These are phyloP conservation scores for Bolboschoenoplectus hybrid DNA, from an alignment of 202 grass and related monocot species.

Conservation along the genomic window DNA sequence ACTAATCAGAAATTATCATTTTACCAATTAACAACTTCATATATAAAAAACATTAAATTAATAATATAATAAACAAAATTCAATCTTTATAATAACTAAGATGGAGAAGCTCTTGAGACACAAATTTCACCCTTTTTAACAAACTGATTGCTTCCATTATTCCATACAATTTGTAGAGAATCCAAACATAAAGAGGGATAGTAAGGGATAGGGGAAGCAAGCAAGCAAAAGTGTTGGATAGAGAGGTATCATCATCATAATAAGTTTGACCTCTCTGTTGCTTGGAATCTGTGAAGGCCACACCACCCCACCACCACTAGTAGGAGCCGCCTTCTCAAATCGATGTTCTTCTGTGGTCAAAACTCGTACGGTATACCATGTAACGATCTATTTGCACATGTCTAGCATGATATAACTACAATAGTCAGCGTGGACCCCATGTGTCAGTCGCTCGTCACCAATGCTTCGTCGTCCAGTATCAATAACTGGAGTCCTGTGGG, in stretches of 20 bases:
- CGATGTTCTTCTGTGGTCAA: background rate
- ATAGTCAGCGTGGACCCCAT: background rate
- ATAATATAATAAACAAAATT: too few relatives aligned
- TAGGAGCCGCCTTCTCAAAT: background rate
- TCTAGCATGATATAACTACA: background rate
- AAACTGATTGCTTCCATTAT: too few relatives aligned
- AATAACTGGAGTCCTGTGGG: background rate
- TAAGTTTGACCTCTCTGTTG: background rate
- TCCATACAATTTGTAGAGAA: too few relatives aligned
- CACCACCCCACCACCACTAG: background rate
- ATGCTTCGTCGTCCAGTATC: background rate
- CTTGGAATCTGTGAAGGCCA: constrained; percentile 3
- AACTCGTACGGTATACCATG: background rate
- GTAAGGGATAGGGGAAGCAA: background rate
- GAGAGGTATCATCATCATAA: background rate
- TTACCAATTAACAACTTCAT: too few relatives aligned
- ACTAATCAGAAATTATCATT: too few relatives aligned
- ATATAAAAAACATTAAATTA: too few relatives aligned
- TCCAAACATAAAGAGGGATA: too few relatives aligned
- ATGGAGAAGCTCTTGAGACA: too few relatives aligned
- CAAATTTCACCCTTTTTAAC: too few relatives aligned
- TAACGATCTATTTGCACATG: background rate
- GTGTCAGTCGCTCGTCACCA: background rate
- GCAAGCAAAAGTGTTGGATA: background rate
- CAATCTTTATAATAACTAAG: too few relatives aligned